phyloP scores from a whole-genome alignment of 805 yeast genomes.

The Starmerella cellae region DNA sequence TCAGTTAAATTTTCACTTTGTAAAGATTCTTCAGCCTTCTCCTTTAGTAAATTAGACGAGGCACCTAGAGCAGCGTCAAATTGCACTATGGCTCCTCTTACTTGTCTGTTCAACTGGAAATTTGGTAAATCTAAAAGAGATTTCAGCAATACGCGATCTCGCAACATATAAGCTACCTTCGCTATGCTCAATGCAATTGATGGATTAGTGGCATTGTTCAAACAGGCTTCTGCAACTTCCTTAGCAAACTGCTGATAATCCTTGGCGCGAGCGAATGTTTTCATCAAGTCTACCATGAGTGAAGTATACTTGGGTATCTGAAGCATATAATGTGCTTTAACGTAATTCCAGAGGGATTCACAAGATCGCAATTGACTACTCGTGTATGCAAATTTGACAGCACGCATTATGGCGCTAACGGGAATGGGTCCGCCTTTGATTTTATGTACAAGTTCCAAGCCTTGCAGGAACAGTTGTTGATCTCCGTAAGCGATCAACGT shows the following conservation, averaged over 20 bases:
- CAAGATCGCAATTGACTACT: not conserved
- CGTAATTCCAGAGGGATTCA: slow-evolving; percentile 10
- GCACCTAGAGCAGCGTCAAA: slow-evolving; percentile 1
- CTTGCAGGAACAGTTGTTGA: slow-evolving; percentile 3
- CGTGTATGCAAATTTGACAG: slow-evolving; percentile 7
- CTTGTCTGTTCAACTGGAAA: not conserved
- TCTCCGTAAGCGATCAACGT: slow-evolving; percentile 11
- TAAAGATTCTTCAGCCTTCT: not conserved
- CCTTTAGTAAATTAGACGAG: no score
- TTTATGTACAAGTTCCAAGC: slow-evolving; percentile 2
- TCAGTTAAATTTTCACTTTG: slow-evolving; percentile 28
- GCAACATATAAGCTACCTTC: slow-evolving; percentile 6
- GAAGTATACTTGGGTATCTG: slow-evolving; percentile 3
- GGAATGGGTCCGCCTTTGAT: slow-evolving; percentile 12
- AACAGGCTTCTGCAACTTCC: slow-evolving; percentile 10
- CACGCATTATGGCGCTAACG: slow-evolving; percentile 4
- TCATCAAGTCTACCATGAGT: slow-evolving; percentile 10
- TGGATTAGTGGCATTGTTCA: slow-evolving; percentile 7
- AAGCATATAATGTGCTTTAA: slow-evolving; percentile 4
- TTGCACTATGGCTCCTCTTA: slow-evolving; percentile 2
- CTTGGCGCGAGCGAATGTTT: slow-evolving; percentile 7
- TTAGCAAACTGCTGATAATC: not conserved
- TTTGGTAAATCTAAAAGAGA: slow-evolving; percentile 1
- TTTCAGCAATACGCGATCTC: slow-evolving; percentile 4
- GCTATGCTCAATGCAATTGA: slow-evolving; percentile 9